Evolutionary conservation across 352 stramenopile genomes (phyloP).

Genomic region (Pythium sukuiense): DNA sequence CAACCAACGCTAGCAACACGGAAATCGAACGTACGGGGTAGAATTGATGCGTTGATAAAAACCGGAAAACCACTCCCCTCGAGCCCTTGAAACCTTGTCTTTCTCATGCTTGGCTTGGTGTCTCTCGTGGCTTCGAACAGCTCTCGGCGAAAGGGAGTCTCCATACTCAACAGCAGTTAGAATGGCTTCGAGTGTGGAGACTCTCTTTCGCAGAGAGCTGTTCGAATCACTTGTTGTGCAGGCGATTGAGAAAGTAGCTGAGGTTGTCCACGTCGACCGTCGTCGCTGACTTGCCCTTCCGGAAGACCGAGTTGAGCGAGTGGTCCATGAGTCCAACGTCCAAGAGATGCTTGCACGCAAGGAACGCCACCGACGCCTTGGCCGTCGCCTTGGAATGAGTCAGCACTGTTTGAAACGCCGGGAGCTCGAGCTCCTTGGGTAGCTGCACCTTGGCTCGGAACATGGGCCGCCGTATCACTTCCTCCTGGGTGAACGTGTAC

Average conservation of each 20-base stretch:
- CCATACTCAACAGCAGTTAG: too few species aligned
- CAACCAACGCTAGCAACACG: background rate
- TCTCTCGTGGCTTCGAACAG: too few species aligned
- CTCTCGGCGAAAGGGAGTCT: too few species aligned
- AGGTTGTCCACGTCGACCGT: constrained; percentile 46
- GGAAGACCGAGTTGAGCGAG: constrained; percentile 76
- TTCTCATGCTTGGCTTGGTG: too few species aligned
- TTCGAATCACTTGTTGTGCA: constrained; percentile 1
- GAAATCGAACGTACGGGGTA: too few species aligned
- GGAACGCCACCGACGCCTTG: constrained; percentile 58
- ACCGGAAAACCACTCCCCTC: too few species aligned
- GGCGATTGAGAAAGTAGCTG: constrained; percentile 32
- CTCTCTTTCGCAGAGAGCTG: too few species aligned
- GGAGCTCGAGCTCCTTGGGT: constrained; percentile 51
- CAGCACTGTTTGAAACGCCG: constrained; percentile 42
- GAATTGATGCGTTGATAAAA: too few species aligned
- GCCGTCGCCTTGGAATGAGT: constrained; percentile 58
- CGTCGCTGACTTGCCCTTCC: constrained; percentile 49
- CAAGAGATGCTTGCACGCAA: constrained; percentile 55
- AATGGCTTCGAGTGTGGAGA: too few species aligned
- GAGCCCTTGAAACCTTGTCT: too few species aligned
- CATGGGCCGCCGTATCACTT: constrained; percentile 25
- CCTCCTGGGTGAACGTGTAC: constrained; percentile 43
- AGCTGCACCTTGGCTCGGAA: constrained; percentile 57
- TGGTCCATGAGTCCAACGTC: constrained; percentile 54